These are phyloP conservation scores for Aspergillus candidus DNA, from an alignment of 2,329 filamentous ascomycete genomes.

Conservation along the genomic window DNA sequence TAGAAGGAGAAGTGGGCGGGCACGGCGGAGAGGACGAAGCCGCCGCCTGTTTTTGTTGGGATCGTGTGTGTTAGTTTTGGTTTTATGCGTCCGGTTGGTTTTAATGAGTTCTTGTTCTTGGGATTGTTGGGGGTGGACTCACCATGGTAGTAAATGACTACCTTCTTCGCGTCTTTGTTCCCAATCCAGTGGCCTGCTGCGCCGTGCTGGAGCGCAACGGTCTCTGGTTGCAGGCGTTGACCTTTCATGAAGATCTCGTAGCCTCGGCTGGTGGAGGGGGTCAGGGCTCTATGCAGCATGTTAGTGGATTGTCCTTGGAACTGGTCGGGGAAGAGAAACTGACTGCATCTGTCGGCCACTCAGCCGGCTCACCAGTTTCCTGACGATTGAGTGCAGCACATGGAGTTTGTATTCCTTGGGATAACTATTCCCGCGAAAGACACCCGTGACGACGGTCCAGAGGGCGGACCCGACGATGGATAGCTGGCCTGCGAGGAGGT, in stretches of 20 bases:
- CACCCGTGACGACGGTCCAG: conserved; percentile 29
- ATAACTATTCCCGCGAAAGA: conserved; percentile 35
- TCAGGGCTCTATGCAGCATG: conserved; percentile 17
- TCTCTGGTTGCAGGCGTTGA: conserved; percentile 23
- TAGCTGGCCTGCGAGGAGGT: conserved; percentile 23
- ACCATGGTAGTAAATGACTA: conserved; percentile 37
- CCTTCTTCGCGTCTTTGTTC: conserved; percentile 34
- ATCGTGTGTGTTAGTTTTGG: not conserved
- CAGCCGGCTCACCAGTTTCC: conserved; percentile 20
- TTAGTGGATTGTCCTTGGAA: not conserved
- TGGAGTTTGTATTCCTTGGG: conserved; percentile 32
- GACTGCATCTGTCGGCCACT: conserved; percentile 30
- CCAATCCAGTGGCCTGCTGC: conserved; percentile 36
- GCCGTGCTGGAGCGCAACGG: conserved; percentile 26
- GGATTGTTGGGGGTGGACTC: not conserved
- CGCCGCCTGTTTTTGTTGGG: conserved; percentile 40
- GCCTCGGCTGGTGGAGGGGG: conserved; percentile 17
- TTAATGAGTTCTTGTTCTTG: no score
- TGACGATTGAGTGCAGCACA: conserved; percentile 26
- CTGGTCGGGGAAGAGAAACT: conserved; percentile 5
- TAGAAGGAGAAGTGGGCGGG: conserved; percentile 43
- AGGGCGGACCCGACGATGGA: conserved; percentile 21
- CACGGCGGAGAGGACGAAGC: conserved; percentile 44
- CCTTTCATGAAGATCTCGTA: conserved; percentile 24
- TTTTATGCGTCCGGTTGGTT: no score